Percentiles rank a stretch among this genome's conserved stretches.
Conservation (phyloP, 202 grass and related monocot species). For the Cymbopogon flexuosus region DNA sequence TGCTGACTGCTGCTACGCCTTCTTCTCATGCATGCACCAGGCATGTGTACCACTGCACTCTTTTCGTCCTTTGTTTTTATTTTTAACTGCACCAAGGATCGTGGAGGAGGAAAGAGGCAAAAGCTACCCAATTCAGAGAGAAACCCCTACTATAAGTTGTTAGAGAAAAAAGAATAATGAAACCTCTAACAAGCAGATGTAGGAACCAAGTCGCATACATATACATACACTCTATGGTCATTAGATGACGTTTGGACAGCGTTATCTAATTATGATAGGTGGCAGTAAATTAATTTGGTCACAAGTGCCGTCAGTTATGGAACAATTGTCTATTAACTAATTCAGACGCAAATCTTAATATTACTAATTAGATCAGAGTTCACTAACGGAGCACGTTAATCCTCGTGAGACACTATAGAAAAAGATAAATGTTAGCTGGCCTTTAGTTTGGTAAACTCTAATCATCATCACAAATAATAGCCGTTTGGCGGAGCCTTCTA, state of each 20-base stretch:
- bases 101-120: neutral
- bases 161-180: neutral
- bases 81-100: neutral
- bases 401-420: neutral
- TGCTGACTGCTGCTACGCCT: constrained; percentile 8
- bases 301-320: neutral
- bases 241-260: neutral
- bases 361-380: neutral
- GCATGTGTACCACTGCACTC: neutral
- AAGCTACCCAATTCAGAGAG: neutral
- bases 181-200: neutral
- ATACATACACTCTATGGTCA: neutral
- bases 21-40: constrained; percentile 24
- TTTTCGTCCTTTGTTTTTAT: neutral
- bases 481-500: no score
- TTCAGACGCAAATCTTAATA: no score
- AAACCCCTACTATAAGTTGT: neutral
- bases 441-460: no score
- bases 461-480: no score
- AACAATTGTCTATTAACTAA: neutral
- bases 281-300: neutral
- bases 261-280: neutral
- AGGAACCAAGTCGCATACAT: neutral
- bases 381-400: neutral
- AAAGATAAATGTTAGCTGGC: neutral